Evolutionary conservation across 225 moss, liverwort and hornwort species (phyloP).

Genomic region (Pseudisothecium myosuroides): DNA sequence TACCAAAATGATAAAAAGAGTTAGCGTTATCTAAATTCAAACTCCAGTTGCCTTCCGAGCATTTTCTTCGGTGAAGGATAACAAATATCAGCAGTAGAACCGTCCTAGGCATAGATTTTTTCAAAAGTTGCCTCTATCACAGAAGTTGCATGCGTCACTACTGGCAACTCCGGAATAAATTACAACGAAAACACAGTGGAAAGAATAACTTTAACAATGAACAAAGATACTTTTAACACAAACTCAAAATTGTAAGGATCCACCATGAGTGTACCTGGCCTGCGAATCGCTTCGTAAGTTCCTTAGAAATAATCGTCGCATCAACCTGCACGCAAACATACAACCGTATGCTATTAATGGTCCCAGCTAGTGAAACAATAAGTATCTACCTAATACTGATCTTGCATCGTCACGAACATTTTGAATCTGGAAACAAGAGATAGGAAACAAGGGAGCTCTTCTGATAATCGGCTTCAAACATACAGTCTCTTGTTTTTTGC

Average conservation of each 20-base stretch:
- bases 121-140: neutral
- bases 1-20: constrained; percentile 7
- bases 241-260: neutral
- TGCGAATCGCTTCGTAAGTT: constrained; percentile 46
- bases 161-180: neutral
- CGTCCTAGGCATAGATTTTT: neutral
- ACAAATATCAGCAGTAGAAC: neutral
- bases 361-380: neutral
- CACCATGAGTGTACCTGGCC: constrained; percentile 43
- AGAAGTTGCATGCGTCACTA: neutral
- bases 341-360: neutral
- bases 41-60: neutral
- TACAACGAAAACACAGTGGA: neutral
- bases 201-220: neutral
- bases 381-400: neutral
- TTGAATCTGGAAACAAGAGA: neutral
- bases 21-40: neutral
- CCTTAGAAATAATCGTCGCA: constrained; percentile 42
- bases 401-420: neutral
- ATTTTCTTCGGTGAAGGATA: neutral
- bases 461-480: neutral
- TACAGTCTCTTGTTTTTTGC: constrained; percentile 66
- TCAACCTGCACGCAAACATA: constrained; percentile 52
- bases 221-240: neutral
- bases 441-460: neutral